Evolutionary conservation across 345 rosid species (phyloP).

Genomic region (Brassica incana): DNA sequence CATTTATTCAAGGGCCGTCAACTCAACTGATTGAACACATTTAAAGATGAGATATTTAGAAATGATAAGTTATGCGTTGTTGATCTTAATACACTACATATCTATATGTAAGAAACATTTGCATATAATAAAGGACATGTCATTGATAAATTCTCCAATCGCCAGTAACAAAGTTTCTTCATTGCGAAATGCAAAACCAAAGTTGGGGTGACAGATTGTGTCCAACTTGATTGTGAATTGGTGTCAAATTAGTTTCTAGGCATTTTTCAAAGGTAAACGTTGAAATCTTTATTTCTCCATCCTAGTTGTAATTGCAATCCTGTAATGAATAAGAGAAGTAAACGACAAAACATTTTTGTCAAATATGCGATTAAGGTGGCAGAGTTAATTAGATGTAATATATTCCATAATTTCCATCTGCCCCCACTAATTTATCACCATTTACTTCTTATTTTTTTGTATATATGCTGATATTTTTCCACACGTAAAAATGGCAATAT

Average conservation of each 20-base stretch:
- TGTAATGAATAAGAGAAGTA: neutral
- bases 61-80: neutral
- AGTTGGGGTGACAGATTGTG: slow-evolving; percentile 2
- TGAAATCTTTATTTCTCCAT: neutral
- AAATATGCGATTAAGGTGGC: slow-evolving; percentile 37
- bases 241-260: slow-evolving; percentile 3
- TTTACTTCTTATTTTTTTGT: neutral
- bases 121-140: neutral
- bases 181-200: neutral
- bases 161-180: neutral
- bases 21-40: neutral
- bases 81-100: neutral
- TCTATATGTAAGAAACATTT: neutral
- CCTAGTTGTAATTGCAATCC: neutral
- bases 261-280: neutral
- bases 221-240: neutral
- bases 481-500: neutral
- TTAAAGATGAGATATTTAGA: neutral
- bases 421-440: slow-evolving; percentile 31
- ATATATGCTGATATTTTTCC: neutral
- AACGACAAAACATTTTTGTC: neutral
- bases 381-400: slow-evolving; percentile 29
- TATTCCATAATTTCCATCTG: slow-evolving; percentile 31
- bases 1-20: neutral
- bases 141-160: neutral